Base-by-base conservation (phyloP, 2,329 filamentous ascomycete genomes). In the Calonectria fujianensis region DNA sequence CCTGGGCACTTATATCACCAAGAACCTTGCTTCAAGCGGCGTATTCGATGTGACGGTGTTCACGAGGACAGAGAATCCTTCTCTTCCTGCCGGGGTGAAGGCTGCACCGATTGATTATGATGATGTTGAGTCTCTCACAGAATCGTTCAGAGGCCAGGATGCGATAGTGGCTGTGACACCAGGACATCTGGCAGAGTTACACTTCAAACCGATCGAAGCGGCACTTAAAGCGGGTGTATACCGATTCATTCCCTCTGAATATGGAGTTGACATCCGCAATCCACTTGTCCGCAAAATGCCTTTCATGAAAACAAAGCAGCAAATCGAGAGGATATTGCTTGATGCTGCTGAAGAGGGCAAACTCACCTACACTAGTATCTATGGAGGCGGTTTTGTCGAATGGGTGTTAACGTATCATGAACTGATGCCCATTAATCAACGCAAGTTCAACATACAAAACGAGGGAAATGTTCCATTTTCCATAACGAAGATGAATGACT, bases 241-340 rank as follows among this genome's bases (percentile, higher is more conserved):
- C 18, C 51, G 51, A 5, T 54, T 54, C 51, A 54, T 54, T n/a
- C 51, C 51, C 51, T 54, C 51, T 16, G 51, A 54, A 14, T 54
- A 54, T 14, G 51, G 51, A 9, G 51, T 54, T 6, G 51, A 54
- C 14, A 54, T 54, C 51, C 51, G 51, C 16, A 54, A 54, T 14
- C 51, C 51, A 10, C 51, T 54, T 4, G 51, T 54, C 10, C 51
- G 51, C 51, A 54, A 35, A 14, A 54, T 54, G 51, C 51, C 51
- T 10, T 54, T 54, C 10, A 54, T 54, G 51, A 54, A 54, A 6
- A n/a, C 18, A 14, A 54, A 54, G 24, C 51, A 54, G 29, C 2
- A 54, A 54, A 54, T 54, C 29, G 51, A 54, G 51, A 32, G 35
- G 16, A 13, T 13, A 14, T 35, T 54, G 18, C 14, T 54, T 11